Evolutionary conservation across 2,329 filamentous ascomycete genomes (phyloP), one percentile per base, ranked within the genome.

Genomic region (Aspergillus melleus): DNA sequence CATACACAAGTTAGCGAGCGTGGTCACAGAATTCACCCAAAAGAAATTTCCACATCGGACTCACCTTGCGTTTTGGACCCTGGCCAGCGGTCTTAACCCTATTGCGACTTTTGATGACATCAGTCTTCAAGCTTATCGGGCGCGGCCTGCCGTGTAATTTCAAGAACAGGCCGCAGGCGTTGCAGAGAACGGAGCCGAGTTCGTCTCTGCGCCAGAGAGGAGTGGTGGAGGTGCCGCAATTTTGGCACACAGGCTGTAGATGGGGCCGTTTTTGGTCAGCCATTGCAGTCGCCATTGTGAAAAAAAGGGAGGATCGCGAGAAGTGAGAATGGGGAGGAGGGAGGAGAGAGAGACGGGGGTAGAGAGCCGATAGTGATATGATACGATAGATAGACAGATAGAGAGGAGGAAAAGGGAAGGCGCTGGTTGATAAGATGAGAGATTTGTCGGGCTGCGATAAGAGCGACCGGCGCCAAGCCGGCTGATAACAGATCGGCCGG

Each of bases 91-190:
- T 95, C 83, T 98, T 98, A 69, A 98, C 94, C 66, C 95, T 88
- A 79, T 99, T 99, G 72, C 95, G 92, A 81, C 93, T 97, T 83
- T 99, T 99, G 81, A 99, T 99, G 68, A 98, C 94, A 82, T 99
- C 95, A 52, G 95, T 98, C 84, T 99, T 99, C 70, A 99, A 85
- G 69, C 91, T 96, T 76, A 96, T 97, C 68, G 95, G 95, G 58
- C 95, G 89, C 61, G 95, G 88, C 26, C 93, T 90, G 65, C 93
- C 93, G 76, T 99, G 95, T 68, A 99, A 85, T 84, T 99, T 99
- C 71, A 98, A 85, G 78, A 98, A 99, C 59, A 99, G 85, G 61
- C 95, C 95, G 79, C 95, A 99, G 72, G 95, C 95, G 80, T 99
- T 99, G 87, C 95, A 99, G 55, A 99, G 89, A 42, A 99, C 94